Evolutionary conservation across 352 stramenopile genomes (phyloP), one percentile per base, ranked within the genome.

Genomic region (Saprolegnia diclina): DNA sequence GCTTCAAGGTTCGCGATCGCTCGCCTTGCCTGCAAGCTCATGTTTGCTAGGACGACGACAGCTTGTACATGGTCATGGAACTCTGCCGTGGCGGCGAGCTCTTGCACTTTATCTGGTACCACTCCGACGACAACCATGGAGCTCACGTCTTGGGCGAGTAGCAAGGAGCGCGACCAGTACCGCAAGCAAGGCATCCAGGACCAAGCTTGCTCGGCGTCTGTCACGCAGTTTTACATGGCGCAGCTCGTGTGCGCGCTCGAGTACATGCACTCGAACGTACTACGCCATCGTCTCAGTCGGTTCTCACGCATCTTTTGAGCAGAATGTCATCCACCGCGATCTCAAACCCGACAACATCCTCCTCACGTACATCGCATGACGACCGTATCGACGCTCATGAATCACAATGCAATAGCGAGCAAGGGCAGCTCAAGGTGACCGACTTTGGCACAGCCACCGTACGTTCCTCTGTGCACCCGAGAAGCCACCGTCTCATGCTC

Each of bases 161-260:
- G 85, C 22, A 91, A 92, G 46, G 74, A 92, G 63, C 83, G 92
- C 53, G 90, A 95, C 66, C 71, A 77, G 42, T 79, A 90, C 66
- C 65, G 64, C 16, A 82, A 83, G 14, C 77, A 67, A 21, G 85
- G 83, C 3, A 76, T 79, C 62, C 83, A 77, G 21, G 76, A 95
- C 63, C 72, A 73, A 35, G 87, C 87, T 10, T 95, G 86, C 65
- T 83, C 81, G n/a, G 56, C 90, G 32, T 76, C 90, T 26, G 74
- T 98, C 16, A 93, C 91, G n/a, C 79, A 85, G 61, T 97, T 97
- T 65, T 94, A 98, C 72, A 96, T 98, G 37, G 82, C 93, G 19
- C 94, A 99, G 79, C 88, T 99, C 62, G 72, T 97, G 35, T 72
- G 95, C 5, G 96, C 94, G 22, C 76, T 99, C 18, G 80, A 96